Evolutionary conservation across 2,329 filamentous ascomycete genomes (phyloP), one percentile per base, ranked within the genome.

Genomic region (Verticillium albo-atrum): DNA sequence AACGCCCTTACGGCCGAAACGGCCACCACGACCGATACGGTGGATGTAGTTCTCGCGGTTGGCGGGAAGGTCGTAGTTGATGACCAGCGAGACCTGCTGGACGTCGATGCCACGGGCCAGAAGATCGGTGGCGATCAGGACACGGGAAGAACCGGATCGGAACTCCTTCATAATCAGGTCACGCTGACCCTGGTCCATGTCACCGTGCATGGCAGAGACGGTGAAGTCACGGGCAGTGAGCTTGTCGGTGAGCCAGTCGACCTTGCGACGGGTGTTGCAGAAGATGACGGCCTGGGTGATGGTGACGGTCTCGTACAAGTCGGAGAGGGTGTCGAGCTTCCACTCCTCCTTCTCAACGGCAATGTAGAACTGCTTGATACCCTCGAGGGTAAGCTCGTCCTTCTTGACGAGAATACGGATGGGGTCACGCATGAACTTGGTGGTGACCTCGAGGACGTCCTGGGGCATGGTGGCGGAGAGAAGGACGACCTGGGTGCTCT

Each of bases 31-130:
- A 87, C 95, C 95, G 74, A 99, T 99, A 77, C 95, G 91, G 83
- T 99, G 95, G 75, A 99, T 99, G 88, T 99, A 99, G 88, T 98
- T 99, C 85, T 99, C 95, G 74, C 94, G 92, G 87, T 98, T 98
- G 80, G 92, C 91, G 68, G 95, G 95, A 60, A 99, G 85, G 77
- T 99, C 95, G 82, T 99, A 99, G 89, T 99, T 99, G 87, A 99
- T 99, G 82, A 99, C 95, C 76, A 99, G 85, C 62, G 94, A 97
- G 64, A 99, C 95, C 83, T 99, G 95, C 85, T 99, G 95, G 73
- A 99, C 95, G 80, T 99, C 95, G 80, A 99, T 99, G 89, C 95
- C 95, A 90, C 95, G 94, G 76, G 95, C 95, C 77, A 97, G 85
- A 66, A 99, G 87, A 76, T 99, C 95, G 67, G 95, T 99, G 79